Conservation (phyloP, 78 protist genomes). For the Dictyostelium firmibasis region DNA sequence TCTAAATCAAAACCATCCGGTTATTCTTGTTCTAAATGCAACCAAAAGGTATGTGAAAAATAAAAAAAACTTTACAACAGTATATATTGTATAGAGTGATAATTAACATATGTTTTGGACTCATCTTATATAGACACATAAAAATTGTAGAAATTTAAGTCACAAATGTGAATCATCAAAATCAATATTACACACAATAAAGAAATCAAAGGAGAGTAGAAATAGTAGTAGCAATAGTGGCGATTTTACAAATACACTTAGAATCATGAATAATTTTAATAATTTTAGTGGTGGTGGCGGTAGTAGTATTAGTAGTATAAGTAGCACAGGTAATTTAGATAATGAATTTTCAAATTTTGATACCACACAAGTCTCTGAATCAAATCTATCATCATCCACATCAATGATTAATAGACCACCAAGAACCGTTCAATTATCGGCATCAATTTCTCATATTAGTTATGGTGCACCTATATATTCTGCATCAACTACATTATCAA, state of each 20-base stretch:
- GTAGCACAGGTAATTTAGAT: background rate
- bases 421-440: background rate
- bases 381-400: background rate
- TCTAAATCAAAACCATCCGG: constrained; percentile 35
- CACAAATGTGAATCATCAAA: constrained; percentile 48
- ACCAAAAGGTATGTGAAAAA: constrained; percentile 7
- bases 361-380: background rate
- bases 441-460: background rate
- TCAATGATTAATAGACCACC: background rate
- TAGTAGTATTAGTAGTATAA: background rate
- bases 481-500: background rate
- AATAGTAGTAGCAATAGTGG: background rate
- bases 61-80: background rate
- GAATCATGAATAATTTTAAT: background rate
- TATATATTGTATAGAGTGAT: no score
- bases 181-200: background rate
- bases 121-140: constrained; percentile 41
- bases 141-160: constrained; percentile 44
- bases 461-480: background rate
- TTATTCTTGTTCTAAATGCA: constrained; percentile 41
- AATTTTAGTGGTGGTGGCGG: background rate
- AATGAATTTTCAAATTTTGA: background rate
- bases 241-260: background rate
- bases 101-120: background rate
- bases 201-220: constrained; percentile 10